A percentile compares a stretch with the other conserved stretches of the same genome.
These are phyloP conservation scores for Papiliotrema laurentii DNA, from an alignment of 1,284 basidiomycete genomes.

Conservation along the genomic window DNA sequence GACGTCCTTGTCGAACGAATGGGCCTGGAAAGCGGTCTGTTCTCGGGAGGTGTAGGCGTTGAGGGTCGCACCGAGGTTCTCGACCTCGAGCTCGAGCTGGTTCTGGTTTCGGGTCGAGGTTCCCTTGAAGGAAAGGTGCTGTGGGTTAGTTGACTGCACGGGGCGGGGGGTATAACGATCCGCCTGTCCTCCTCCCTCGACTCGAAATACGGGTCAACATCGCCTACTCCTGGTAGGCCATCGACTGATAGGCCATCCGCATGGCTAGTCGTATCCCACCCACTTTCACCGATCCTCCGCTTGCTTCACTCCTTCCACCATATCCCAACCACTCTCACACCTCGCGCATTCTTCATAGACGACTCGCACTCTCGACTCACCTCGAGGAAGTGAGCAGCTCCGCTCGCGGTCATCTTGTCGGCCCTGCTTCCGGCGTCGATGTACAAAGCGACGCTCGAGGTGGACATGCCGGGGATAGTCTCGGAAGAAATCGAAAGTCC, in stretches of 20 bases:
- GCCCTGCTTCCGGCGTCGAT: constrained; percentile 97
- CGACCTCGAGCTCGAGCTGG: constrained; percentile 92
- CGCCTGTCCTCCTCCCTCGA: not conserved
- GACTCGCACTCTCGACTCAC: constrained; percentile 46
- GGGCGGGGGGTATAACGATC: constrained; percentile 2
- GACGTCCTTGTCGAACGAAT: constrained; percentile 96
- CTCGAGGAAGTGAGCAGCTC: constrained; percentile 98
- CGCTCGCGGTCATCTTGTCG: constrained; percentile 89
- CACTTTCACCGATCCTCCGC: not conserved
- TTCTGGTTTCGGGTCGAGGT: constrained; percentile 87
- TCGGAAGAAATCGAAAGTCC: constrained; percentile 91
- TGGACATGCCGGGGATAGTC: constrained; percentile 88
- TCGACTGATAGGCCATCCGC: too few relatives aligned
- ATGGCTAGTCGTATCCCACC: too few relatives aligned
- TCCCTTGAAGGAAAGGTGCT: constrained; percentile 62
- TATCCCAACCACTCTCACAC: not conserved
- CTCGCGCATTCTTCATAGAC: not conserved
- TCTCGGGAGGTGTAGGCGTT: constrained; percentile 99
- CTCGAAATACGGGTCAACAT: too few relatives aligned
- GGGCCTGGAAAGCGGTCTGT: constrained; percentile 99
- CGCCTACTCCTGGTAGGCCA: too few relatives aligned
- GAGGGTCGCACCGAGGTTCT: constrained; percentile 95
- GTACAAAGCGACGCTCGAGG: constrained; percentile 98
- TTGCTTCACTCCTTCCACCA: not conserved
- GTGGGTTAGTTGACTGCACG: constrained; percentile 7